A percentile compares a stretch with the other conserved stretches of the same genome.
These are phyloP conservation scores for Turnera subulata DNA, from an alignment of 345 rosid species.

Conservation along the genomic window DNA sequence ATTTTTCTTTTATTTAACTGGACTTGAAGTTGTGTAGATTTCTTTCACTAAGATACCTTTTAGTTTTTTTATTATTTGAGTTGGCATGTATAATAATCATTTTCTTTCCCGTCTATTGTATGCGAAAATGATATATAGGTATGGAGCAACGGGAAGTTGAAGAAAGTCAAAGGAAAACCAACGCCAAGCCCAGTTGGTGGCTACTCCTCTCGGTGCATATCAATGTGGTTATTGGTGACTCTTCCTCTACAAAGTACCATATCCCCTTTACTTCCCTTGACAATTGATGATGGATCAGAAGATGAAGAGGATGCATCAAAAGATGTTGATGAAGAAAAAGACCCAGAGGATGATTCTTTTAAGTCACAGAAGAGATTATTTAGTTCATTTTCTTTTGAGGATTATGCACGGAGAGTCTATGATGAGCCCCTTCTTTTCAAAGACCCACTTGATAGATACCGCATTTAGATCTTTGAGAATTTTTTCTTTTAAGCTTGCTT, in stretches of 20 bases:
- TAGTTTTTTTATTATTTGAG: too few species aligned
- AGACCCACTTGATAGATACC: constrained; percentile 68
- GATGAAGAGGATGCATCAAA: too few species aligned
- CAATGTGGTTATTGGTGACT: constrained; percentile 60
- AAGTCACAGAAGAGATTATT: constrained; percentile 31
- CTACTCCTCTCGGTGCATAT: constrained; percentile 21
- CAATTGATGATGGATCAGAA: neutral
- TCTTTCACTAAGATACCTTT: too few species aligned
- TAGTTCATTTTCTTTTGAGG: constrained; percentile 58
- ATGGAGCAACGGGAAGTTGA: constrained; percentile 73
- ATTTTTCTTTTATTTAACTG: neutral
- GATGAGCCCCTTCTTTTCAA: constrained; percentile 54
- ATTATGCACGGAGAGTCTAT: constrained; percentile 79
- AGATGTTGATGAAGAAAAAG: constrained; percentile 16
- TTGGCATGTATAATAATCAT: too few species aligned
- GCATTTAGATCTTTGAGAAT: constrained; percentile 14
- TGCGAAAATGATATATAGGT: constrained; percentile 44
- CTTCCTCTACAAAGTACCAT: constrained; percentile 51
- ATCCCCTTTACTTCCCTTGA: constrained; percentile 38
- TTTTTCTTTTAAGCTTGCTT: neutral
- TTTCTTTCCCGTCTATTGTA: neutral
- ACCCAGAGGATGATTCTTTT: too few species aligned
- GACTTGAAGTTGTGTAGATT: neutral
- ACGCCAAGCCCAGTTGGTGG: constrained; percentile 27
- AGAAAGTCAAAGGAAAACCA: constrained; percentile 69